Base-by-base conservation (phyloP, 208 protist species). In the Leishmania braziliensis region DNA sequence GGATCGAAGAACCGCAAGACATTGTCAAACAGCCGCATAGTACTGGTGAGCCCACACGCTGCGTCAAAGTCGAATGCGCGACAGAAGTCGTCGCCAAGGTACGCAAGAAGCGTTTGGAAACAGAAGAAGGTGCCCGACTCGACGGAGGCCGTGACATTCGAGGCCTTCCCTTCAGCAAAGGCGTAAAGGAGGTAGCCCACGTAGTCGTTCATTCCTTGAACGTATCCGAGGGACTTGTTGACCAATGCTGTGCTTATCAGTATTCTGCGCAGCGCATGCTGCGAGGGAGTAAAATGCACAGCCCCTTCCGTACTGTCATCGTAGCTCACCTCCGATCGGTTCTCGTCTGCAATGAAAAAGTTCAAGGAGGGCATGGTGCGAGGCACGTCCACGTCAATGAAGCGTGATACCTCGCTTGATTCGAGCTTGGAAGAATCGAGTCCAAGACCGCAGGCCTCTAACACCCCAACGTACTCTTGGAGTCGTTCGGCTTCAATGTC, bases 181-280 rank as follows among this genome's bases (percentile, higher is more conserved):
- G 92, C 90, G 77, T 91, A 95, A 5, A 98, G 82, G 16, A 97
- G 81, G 63, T 95, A 91, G 8, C 86, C 92, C 1, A 91, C 91
- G 29, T 96, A 83, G 62, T 96, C 91, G 79, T 95, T 98, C 93
- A 96, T 96, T 1, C 92, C 92, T 75, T 96, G 93, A 23, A 97
- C 90, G 79, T 97, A 98, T 10, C 90, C 87, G 36, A 96, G 66
- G 0, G 93, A 90, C 39, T 88, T 94, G 70, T 97, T 96, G 0
- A 91, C 88, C 14, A 66, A 77, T 23, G 90, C 91, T 14, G 91
- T 89, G 8, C 90, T 88, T 74, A 90, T 91, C 10, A 97, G 82
- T n/a, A 98, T 89, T 50, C 94, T 84, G 6, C 89, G 82, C 29
- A 97, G 76, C 23, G 82, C 81, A 56, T 94, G 83, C 71, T 98